Evolutionary conservation across 495 filamentous ascomycete species (phyloP).

Genomic region (Letharia columbiana): DNA sequence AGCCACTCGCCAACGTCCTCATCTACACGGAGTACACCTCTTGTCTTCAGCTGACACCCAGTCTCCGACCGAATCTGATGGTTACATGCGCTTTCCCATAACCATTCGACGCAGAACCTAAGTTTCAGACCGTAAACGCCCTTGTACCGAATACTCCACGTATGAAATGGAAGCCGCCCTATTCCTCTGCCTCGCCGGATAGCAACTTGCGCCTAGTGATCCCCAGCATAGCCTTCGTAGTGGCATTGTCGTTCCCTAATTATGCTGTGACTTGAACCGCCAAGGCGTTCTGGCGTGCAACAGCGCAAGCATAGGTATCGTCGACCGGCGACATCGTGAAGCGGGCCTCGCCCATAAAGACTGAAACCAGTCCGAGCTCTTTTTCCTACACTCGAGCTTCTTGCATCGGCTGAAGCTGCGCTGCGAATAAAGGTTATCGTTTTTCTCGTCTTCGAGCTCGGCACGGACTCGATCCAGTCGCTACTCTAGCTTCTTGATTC

Average conservation of each 20-base stretch:
- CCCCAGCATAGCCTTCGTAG: neutral
- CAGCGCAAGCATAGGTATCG: slow-evolving; percentile 1
- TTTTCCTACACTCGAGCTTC: neutral
- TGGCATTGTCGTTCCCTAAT: neutral
- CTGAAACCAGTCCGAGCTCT: neutral
- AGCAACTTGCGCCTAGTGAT: neutral
- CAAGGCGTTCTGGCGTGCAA: slow-evolving; percentile 3
- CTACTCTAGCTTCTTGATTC: neutral
- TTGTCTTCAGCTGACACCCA: neutral
- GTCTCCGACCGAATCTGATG: neutral
- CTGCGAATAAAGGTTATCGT: neutral
- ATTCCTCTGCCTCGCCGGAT: neutral
- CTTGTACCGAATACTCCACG: neutral
- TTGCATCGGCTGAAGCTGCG: neutral
- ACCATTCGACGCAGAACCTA: neutral
- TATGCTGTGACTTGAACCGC: neutral
- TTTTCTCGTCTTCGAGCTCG: neutral
- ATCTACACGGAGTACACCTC: neutral
- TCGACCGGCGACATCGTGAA: neutral
- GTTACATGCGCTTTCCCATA: neutral
- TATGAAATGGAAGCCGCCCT: neutral
- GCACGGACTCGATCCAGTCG: neutral
- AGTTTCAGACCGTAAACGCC: neutral
- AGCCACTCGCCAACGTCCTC: neutral
- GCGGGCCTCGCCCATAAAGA: neutral